These are phyloP conservation scores for Yamadazyma friedrichii DNA, from an alignment of 1,139 yeast species.

Conservation along the genomic window DNA sequence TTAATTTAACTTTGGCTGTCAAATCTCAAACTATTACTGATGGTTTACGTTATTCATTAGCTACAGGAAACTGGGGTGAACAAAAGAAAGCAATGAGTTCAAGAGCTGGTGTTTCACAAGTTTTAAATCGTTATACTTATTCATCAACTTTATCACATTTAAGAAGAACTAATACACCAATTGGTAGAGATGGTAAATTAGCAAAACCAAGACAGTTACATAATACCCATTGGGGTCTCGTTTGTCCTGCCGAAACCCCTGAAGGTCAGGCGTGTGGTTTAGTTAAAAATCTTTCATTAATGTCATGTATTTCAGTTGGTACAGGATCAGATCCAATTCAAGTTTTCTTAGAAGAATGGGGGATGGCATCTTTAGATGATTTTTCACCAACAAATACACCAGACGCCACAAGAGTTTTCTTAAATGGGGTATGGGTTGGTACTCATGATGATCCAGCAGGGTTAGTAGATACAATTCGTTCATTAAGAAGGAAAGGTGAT, in stretches of 20 bases:
- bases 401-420: conserved; percentile 90
- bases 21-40: conserved; percentile 96
- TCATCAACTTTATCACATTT: conserved; percentile 96
- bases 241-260: conserved; percentile 99
- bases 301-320: conserved; percentile 98
- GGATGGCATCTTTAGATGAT: conserved; percentile 96
- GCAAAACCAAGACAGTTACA: conserved; percentile 99
- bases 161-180: conserved; percentile 98
- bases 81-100: conserved; percentile 99
- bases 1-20: conserved; percentile 93
- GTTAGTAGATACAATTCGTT: conserved; percentile 86
- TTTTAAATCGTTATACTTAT: conserved; percentile 94
- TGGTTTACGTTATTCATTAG: conserved; percentile 94
- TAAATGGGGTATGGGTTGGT: conserved; percentile 99
- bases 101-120: conserved; percentile 99
- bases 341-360: conserved; percentile 97
- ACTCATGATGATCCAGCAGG: conserved; percentile 94
- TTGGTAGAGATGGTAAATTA: conserved; percentile 97
- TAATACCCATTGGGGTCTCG: conserved; percentile 99
- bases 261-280: conserved; percentile 99
- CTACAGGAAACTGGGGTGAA: conserved; percentile 99
- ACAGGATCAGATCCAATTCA: conserved; percentile 94
- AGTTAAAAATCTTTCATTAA: conserved; percentile 90
- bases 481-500: conserved; percentile 92
- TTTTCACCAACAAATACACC: conserved; percentile 92